phyloP scores from a whole-genome alignment of 768 basidiomycete species.

The Leccinum pellstonianum region DNA sequence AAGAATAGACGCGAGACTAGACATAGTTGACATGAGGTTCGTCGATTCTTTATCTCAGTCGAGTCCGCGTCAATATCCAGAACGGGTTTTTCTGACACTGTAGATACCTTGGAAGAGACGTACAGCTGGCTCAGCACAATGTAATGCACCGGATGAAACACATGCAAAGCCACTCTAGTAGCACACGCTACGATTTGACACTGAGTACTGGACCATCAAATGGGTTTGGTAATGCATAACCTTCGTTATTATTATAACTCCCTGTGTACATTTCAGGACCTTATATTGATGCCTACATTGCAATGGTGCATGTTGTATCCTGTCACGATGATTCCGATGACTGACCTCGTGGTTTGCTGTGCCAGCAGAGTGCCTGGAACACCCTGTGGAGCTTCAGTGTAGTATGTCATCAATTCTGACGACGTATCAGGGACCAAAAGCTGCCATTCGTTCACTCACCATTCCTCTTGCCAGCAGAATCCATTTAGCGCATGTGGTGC shows the following conservation, averaged over 20 bases:
- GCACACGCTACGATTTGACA: neutral
- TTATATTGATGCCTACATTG: neutral
- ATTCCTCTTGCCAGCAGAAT: neutral
- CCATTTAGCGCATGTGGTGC: neutral
- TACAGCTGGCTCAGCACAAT: neutral
- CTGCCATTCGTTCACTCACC: neutral
- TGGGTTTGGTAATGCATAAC: no score
- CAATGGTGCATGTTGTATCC: neutral
- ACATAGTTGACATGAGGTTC: neutral
- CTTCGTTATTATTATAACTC: no score
- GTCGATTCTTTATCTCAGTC: neutral
- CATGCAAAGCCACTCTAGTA: no score
- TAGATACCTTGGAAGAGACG: neutral
- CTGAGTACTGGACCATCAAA: neutral
- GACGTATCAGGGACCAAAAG: neutral
- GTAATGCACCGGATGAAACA: no score
- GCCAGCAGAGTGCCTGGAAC: neutral
- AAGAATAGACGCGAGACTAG: conserved; percentile 9
- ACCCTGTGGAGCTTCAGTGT: no score
- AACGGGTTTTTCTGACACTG: neutral
- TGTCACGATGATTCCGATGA: neutral
- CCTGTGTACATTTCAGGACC: neutral
- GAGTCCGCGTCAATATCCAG: neutral
- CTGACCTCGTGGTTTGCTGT: neutral
- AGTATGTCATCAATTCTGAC: neutral